Conservation (phyloP, 1,284 basidiomycete species). For the Fomes fomentarius region DNA sequence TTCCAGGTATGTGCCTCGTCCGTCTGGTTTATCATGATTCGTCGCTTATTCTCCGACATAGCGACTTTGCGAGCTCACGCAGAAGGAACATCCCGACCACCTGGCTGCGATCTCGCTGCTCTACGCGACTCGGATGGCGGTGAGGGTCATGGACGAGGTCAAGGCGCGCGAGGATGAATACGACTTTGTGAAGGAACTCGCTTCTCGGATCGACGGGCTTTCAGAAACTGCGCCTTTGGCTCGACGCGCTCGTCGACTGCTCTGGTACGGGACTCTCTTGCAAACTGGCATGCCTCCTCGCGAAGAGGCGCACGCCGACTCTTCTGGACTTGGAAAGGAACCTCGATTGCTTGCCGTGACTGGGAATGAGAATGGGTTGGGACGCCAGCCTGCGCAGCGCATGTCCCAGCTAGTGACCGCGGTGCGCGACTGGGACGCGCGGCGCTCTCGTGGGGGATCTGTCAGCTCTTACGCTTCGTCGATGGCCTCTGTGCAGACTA, state of each 20-base stretch:
- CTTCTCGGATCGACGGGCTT: constrained; percentile 62
- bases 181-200: constrained; percentile 65
- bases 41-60: constrained; percentile 36
- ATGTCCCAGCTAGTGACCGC: constrained; percentile 42
- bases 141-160: constrained; percentile 80
- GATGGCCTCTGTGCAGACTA: constrained; percentile 33
- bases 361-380: background rate
- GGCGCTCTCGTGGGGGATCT: constrained; percentile 49
- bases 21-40: background rate
- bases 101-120: constrained; percentile 67
- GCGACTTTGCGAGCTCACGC: constrained; percentile 70
- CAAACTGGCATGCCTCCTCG: constrained; percentile 18
- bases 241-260: constrained; percentile 69
- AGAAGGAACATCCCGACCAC: constrained; percentile 70
- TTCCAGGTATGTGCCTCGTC: constrained; percentile 65
- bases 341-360: too few relatives aligned
- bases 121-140: constrained; percentile 66
- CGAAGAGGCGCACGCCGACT: background rate
- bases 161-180: constrained; percentile 86
- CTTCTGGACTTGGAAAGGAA: too few relatives aligned
- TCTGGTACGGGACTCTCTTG: constrained; percentile 61
- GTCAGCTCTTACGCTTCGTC: constrained; percentile 47
- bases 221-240: constrained; percentile 56
- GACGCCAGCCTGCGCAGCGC: constrained; percentile 4
- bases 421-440: constrained; percentile 44